These are phyloP conservation scores for Xylaria sp. DNA, from an alignment of 2,329 filamentous ascomycete genomes.

Conservation along the genomic window DNA sequence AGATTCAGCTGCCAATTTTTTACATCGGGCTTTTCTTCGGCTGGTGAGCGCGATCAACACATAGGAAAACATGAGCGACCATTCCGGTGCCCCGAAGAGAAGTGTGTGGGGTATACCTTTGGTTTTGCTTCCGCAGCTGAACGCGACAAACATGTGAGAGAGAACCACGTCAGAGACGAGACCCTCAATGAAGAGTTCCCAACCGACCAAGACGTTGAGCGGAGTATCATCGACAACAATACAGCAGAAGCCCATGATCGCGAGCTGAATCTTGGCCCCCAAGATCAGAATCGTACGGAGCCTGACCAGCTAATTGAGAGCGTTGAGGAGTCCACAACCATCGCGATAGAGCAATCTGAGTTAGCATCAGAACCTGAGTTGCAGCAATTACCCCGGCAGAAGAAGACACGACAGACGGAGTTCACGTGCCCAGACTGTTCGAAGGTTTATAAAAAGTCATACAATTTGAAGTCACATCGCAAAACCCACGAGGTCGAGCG, in stretches of 20 bases:
- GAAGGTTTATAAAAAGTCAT: slow-evolving; percentile 1
- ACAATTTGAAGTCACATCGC: slow-evolving; percentile 13
- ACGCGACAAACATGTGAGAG: slow-evolving; percentile 5
- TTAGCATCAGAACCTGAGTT: neutral
- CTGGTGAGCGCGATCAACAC: neutral
- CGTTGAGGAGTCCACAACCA: no score
- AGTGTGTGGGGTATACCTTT: neutral
- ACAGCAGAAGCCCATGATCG: neutral
- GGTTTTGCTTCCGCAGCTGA: slow-evolving; percentile 5
- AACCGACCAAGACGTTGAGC: slow-evolving; percentile 5
- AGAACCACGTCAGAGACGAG: slow-evolving; percentile 2
- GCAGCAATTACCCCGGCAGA: neutral
- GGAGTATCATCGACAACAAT: neutral
- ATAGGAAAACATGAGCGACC: slow-evolving; percentile 11
- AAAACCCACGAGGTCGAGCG: neutral
- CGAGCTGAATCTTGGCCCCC: no score
- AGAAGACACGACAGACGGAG: slow-evolving; percentile 9
- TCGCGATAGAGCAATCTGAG: no score
- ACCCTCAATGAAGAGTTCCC: slow-evolving; percentile 10
- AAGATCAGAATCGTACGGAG: no score
- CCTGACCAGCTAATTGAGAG: no score
- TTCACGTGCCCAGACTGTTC: neutral
- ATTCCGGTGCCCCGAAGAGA: slow-evolving; percentile 9
- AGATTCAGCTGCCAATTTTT: slow-evolving; percentile 21
- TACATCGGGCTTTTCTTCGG: neutral